phyloP scores from a whole-genome alignment of 2,329 filamentous ascomycete genomes.

The Neurospora sp. region DNA sequence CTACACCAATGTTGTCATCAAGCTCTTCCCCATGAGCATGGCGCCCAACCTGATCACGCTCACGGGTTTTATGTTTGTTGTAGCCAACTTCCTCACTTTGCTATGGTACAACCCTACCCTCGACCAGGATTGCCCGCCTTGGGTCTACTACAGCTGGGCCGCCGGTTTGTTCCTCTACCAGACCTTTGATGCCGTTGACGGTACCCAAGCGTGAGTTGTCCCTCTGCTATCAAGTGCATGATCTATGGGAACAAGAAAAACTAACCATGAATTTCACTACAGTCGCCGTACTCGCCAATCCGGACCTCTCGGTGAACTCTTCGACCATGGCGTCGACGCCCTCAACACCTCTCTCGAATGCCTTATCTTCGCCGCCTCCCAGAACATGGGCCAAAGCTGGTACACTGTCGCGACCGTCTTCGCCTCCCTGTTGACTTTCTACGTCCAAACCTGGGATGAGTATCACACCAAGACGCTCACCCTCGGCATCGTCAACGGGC shows the following conservation, averaged over 20 bases:
- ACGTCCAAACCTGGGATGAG: constrained; percentile 98
- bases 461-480: constrained; percentile 97
- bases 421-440: constrained; percentile 83
- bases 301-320: constrained; percentile 88
- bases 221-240: background rate
- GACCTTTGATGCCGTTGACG: constrained; percentile 96
- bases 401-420: constrained; percentile 76
- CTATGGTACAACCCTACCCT: constrained; percentile 94
- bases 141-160: constrained; percentile 93
- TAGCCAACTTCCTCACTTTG: constrained; percentile 81
- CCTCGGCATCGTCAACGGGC: constrained; percentile 83
- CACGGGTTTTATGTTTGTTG: constrained; percentile 80
- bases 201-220: constrained; percentile 69
- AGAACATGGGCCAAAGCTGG: constrained; percentile 92
- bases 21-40: constrained; percentile 92
- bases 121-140: constrained; percentile 84
- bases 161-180: constrained; percentile 89
- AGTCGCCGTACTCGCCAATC: constrained; percentile 84
- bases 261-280: constrained; percentile 4
- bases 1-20: constrained; percentile 90
- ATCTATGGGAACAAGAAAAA: background rate
- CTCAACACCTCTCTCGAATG: constrained; percentile 93
- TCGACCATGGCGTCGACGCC: constrained; percentile 95
- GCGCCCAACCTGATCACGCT: constrained; percentile 83
- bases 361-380: constrained; percentile 80